These are phyloP conservation scores for Ogataea degrootiae DNA, from an alignment of 805 yeast species.

Conservation along the genomic window DNA sequence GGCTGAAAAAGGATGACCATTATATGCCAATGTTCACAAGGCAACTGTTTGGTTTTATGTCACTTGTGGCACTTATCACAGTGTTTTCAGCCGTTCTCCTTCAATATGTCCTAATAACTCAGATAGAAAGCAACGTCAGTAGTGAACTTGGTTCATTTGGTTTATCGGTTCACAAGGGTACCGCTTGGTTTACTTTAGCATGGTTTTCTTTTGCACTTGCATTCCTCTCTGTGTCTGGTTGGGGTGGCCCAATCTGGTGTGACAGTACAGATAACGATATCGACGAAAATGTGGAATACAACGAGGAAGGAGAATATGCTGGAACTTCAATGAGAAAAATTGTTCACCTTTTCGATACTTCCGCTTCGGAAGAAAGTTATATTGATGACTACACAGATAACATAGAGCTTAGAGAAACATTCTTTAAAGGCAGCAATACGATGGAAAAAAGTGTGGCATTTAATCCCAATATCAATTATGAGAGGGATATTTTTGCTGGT, in stretches of 20 bases:
- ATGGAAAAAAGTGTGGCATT: too few species aligned
- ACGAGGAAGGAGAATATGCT: slow-evolving; percentile 5
- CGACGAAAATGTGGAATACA: background rate
- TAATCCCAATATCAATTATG: too few species aligned
- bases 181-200: slow-evolving; percentile 35
- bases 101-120: slow-evolving; percentile 27
- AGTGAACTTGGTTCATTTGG: slow-evolving; percentile 43
- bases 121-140: slow-evolving; percentile 25
- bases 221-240: slow-evolving; percentile 13
- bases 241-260: slow-evolving; percentile 51
- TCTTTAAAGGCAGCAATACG: background rate
- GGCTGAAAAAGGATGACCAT: slow-evolving; percentile 30
- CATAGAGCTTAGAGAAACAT: background rate
- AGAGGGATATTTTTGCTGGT: background rate
- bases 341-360: background rate
- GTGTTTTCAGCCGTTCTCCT: slow-evolving; percentile 20
- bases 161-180: slow-evolving; percentile 38
- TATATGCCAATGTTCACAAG: slow-evolving; percentile 29
- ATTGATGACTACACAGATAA: background rate
- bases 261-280: slow-evolving; percentile 35
- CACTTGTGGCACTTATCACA: slow-evolving; percentile 29
- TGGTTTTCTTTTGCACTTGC: slow-evolving; percentile 33
- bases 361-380: slow-evolving; percentile 3
- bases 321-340: slow-evolving; percentile 5
- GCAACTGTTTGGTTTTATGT: slow-evolving; percentile 33